Evolutionary conservation across 2,329 filamentous ascomycete species (phyloP).

Genomic region (Herpotrichia juniperi): DNA sequence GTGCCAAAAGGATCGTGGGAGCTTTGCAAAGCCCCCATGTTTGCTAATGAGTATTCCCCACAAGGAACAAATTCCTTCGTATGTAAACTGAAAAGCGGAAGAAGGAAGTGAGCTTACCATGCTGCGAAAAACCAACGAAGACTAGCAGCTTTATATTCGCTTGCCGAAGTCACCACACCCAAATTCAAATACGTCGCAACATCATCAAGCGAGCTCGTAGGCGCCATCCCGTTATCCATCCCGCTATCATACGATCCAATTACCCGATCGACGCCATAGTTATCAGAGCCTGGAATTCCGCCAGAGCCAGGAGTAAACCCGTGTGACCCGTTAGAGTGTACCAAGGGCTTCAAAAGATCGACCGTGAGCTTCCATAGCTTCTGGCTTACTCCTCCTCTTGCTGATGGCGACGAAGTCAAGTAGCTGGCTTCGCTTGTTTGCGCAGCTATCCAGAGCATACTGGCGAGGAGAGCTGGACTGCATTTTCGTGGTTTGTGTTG

Average conservation of each 20-base stretch:
- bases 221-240: conserved; percentile 53
- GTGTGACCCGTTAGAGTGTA: conserved; percentile 71
- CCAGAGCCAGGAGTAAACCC: conserved; percentile 58
- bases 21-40: too few species aligned
- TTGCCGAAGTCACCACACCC: conserved; percentile 87
- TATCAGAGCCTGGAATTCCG: conserved; percentile 66
- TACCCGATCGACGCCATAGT: conserved; percentile 75
- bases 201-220: conserved; percentile 78
- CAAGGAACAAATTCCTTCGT: too few species aligned
- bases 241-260: conserved; percentile 53
- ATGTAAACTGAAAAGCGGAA: too few species aligned
- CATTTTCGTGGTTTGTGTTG: conserved; percentile 80
- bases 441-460: conserved; percentile 94
- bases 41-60: too few species aligned
- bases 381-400: conserved; percentile 83
- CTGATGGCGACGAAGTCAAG: conserved; percentile 79
- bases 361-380: conserved; percentile 86
- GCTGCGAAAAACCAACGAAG: conserved; percentile 94
- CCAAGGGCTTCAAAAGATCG: conserved; percentile 82
- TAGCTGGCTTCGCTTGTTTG: conserved; percentile 90
- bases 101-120: conserved; percentile 61
- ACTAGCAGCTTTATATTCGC: conserved; percentile 89
- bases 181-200: conserved; percentile 90
- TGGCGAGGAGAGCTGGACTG: conserved; percentile 83
- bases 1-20: too few species aligned